Percentiles rank a stretch among this genome's conserved stretches.
These are phyloP conservation scores for Pontederia paniculata DNA, from an alignment of 176 grass and related monocot genomes.

Conservation along the genomic window DNA sequence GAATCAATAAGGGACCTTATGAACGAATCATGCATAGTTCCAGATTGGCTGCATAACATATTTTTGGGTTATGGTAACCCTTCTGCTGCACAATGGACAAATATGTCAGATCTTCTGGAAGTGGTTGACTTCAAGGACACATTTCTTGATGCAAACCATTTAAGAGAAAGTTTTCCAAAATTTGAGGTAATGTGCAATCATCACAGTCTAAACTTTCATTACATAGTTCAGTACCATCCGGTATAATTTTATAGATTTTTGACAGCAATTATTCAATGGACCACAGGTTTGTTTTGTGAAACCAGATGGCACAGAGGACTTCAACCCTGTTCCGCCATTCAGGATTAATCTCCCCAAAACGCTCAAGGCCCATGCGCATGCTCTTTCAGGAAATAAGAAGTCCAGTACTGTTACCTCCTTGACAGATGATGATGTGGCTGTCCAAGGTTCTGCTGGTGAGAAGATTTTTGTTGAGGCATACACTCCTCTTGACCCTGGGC, in stretches of 20 bases:
- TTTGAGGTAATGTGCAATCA: constrained; percentile 43
- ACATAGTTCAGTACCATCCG: neutral
- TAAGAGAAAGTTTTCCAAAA: constrained; percentile 66
- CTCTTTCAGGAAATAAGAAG: constrained; percentile 61
- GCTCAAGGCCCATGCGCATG: constrained; percentile 58
- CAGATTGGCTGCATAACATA: constrained; percentile 97
- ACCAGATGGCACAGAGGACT: constrained; percentile 58
- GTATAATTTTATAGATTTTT: neutral
- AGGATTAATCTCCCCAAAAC: constrained; percentile 66
- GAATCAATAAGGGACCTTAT: constrained; percentile 98
- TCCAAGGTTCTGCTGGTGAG: constrained; percentile 43
- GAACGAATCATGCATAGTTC: constrained; percentile 98
- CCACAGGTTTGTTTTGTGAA: constrained; percentile 84
- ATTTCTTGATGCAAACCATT: constrained; percentile 80
- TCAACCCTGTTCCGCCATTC: constrained; percentile 62
- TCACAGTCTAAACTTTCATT: too few relatives aligned
- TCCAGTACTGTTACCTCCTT: constrained; percentile 13
- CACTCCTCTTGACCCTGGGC: constrained; percentile 80
- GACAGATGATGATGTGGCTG: constrained; percentile 19
- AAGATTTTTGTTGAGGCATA: constrained; percentile 70
- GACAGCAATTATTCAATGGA: constrained; percentile 18
- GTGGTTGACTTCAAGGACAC: constrained; percentile 96
- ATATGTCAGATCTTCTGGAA: constrained; percentile 85
- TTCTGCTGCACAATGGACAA: constrained; percentile 80
- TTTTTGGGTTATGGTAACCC: constrained; percentile 98